Percentiles rank a stretch among this genome's conserved stretches.
Evolutionary conservation across 2,329 filamentous ascomycete species (phyloP).

Genomic region (Neopestalotiopsis sp.): DNA sequence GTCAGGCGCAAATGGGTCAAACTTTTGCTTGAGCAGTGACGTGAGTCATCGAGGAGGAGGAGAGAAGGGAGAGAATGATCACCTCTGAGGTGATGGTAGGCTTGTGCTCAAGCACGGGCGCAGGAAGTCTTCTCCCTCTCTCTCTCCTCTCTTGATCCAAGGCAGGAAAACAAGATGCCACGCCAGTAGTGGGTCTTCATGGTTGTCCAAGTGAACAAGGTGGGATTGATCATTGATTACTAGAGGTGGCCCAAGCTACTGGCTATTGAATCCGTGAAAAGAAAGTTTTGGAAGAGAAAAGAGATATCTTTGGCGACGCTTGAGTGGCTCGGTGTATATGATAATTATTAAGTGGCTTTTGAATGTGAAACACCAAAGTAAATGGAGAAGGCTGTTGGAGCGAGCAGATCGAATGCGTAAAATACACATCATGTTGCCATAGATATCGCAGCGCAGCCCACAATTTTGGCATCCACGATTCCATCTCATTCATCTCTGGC

Average conservation of each 20-base stretch:
- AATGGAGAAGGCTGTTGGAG: background rate
- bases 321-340: background rate
- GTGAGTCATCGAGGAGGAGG: background rate
- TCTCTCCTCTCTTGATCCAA: background rate
- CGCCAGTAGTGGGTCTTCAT: background rate
- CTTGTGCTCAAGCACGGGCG: background rate
- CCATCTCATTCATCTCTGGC: slow-evolving; percentile 1
- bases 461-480: background rate
- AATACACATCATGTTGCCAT: slow-evolving; percentile 1
- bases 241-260: background rate
- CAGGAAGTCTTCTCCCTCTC: no score
- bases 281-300: background rate
- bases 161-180: slow-evolving; percentile 1
- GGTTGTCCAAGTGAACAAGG: background rate
- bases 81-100: background rate
- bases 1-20: background rate
- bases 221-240: background rate
- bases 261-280: background rate
- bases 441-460: background rate
- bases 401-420: background rate
- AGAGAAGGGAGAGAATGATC: background rate
- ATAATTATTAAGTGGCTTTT: background rate
- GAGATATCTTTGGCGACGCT: background rate
- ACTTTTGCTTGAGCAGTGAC: background rate
- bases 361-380: background rate